Conservation (phyloP, 108 stramenopile species). For the Nitzschia sp. region DNA sequence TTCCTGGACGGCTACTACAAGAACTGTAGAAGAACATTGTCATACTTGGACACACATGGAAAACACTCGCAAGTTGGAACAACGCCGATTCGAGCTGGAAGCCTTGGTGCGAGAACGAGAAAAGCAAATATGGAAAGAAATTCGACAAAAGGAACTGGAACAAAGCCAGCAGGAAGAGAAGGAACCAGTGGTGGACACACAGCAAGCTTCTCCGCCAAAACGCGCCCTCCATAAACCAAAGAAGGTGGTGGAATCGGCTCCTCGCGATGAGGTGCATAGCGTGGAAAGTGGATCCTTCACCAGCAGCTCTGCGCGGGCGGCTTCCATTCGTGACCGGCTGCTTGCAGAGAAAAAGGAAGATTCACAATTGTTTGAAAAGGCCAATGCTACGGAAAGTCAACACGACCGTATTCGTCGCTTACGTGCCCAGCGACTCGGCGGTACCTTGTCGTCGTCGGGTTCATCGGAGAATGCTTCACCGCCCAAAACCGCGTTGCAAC, state of each 20-base stretch:
- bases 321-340: neutral
- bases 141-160: conserved; percentile 11
- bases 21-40: conserved; percentile 1
- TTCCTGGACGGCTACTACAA: neutral
- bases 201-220: neutral
- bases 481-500: neutral
- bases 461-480: neutral
- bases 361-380: conserved; percentile 1
- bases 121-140: neutral
- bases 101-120: conserved; percentile 3
- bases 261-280: neutral
- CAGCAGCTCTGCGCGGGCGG: neutral
- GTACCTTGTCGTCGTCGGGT: neutral
- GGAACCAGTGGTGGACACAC: neutral
- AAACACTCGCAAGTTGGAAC: conserved; percentile 1
- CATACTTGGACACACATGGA: neutral
- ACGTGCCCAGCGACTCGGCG: neutral
- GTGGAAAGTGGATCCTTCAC: neutral
- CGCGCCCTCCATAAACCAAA: neutral
- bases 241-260: neutral
- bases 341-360: neutral
- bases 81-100: neutral
- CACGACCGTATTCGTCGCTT: neutral
- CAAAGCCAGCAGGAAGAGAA: neutral
- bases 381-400: neutral